Evolutionary conservation across 495 filamentous ascomycete species (phyloP).

Genomic region (Aspergillus affinis): DNA sequence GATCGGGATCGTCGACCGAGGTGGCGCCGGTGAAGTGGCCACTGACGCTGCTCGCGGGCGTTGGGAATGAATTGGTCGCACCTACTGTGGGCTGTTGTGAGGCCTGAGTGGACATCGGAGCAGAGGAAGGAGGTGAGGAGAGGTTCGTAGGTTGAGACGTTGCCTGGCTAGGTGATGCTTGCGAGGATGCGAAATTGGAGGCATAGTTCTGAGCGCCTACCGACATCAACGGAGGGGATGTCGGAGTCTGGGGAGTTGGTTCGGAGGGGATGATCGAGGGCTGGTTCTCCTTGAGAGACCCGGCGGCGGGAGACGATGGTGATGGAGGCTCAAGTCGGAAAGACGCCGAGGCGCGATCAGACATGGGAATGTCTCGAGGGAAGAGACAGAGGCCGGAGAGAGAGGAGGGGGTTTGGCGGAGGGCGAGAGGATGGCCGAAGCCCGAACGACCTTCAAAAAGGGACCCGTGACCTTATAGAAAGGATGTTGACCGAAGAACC

Average conservation of each 20-base stretch:
- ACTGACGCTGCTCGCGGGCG: constrained; percentile 48
- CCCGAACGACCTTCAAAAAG: neutral
- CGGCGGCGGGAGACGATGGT: constrained; percentile 44
- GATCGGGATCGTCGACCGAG: constrained; percentile 34
- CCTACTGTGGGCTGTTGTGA: constrained; percentile 46
- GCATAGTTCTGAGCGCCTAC: constrained; percentile 50
- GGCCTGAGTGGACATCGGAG: constrained; percentile 47
- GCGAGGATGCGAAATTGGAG: constrained; percentile 45
- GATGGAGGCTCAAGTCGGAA: constrained; percentile 45
- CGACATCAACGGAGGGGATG: constrained; percentile 55
- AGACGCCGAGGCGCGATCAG: constrained; percentile 41
- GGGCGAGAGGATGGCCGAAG: constrained; percentile 6
- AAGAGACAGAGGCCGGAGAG: constrained; percentile 11
- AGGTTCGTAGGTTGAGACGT: constrained; percentile 39
- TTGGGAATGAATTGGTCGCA: constrained; percentile 45
- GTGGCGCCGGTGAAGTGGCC: constrained; percentile 32
- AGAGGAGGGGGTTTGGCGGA: constrained; percentile 16
- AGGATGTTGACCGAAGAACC: constrained; percentile 24
- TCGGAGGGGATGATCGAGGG: constrained; percentile 33
- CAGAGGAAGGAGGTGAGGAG: constrained; percentile 47
- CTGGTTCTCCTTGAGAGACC: constrained; percentile 39
- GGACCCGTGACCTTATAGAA: constrained; percentile 12
- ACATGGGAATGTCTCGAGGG: constrained; percentile 37
- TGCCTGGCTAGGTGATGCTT: constrained; percentile 47
- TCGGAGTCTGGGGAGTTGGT: constrained; percentile 45